Conservation (phyloP, 2,329 filamentous ascomycete genomes). For the Sclerotinia spermophila region DNA sequence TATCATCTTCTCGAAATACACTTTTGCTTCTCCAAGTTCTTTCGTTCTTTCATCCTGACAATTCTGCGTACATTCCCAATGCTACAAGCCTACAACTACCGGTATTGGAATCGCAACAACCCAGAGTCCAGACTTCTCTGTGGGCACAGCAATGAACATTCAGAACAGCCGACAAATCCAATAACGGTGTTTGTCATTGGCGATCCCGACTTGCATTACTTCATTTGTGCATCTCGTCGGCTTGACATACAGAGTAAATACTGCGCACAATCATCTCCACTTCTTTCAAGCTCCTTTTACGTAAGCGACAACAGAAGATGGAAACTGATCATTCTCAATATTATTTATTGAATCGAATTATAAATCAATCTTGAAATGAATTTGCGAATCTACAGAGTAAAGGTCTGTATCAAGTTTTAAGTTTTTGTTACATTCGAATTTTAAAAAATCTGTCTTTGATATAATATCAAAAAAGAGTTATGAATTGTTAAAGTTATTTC, state of each 20-base stretch:
- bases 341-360: too few relatives aligned
- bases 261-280: neutral
- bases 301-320: too few relatives aligned
- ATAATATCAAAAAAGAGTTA: too few relatives aligned
- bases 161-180: neutral
- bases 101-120: neutral
- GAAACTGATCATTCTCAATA: too few relatives aligned
- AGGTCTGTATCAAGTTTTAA: too few relatives aligned
- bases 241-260: neutral
- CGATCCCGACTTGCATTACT: constrained; percentile 6
- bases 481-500: too few relatives aligned
- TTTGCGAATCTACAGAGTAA: too few relatives aligned
- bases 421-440: too few relatives aligned
- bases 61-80: neutral
- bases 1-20: neutral
- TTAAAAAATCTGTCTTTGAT: too few relatives aligned
- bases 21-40: neutral
- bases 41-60: neutral
- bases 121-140: neutral
- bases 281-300: too few relatives aligned
- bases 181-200: neutral
- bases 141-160: neutral
- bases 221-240: neutral
- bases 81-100: neutral
- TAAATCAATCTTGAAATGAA: too few relatives aligned